Evolutionary conservation across 177 flowering plant genomes (phyloP), one percentile per base, ranked within the genome.

Genomic region (Vitis hybrid): DNA sequence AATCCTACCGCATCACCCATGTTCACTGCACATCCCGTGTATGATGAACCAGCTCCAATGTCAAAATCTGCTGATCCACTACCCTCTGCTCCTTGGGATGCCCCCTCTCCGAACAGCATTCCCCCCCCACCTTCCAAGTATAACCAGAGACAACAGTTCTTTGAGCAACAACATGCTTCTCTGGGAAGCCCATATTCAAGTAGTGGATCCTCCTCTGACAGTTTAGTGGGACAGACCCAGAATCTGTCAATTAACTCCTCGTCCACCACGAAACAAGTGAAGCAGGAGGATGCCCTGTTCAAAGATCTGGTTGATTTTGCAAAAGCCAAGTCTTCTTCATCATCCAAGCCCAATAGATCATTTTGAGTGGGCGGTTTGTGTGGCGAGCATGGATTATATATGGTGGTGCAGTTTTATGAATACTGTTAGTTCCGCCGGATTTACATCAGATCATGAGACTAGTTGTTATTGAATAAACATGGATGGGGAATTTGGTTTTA

Each of bases 271-370:
- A 89, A 82, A 66, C 78, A 83, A 60, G 81, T 39, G 63, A 85
- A 91, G 70, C 80, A 79, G 0, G 98, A 93, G 76, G 99, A 96
- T 75, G 89, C 84, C 7, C 89, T 95, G 14, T 95, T 95, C 81
- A 90, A 92, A 75, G 99, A 95, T 80, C 85, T 95, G 72, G 88
- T 95, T 68, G 97, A 95, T 84, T 95, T 95, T 73, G 98, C 97
- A 0, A 95, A 83, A 80, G 74, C 93, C 76, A 95, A 90, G 82
- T 79, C 97, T 8, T 77, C 95, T 1, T 70, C 90, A 1, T 66
- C 85, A 5, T 77, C 91, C n/a, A 87, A 83, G 60, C 72, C 87
- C 18, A 83, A 85, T 59, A 78, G 88, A 74, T 74, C 89, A 67
- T 76, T 59, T 56, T 91, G 83, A 86, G 62, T 49, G 29, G 29